Conservation (phyloP, 2,329 filamentous ascomycete genomes). For the Pezicula neosporulosa region DNA sequence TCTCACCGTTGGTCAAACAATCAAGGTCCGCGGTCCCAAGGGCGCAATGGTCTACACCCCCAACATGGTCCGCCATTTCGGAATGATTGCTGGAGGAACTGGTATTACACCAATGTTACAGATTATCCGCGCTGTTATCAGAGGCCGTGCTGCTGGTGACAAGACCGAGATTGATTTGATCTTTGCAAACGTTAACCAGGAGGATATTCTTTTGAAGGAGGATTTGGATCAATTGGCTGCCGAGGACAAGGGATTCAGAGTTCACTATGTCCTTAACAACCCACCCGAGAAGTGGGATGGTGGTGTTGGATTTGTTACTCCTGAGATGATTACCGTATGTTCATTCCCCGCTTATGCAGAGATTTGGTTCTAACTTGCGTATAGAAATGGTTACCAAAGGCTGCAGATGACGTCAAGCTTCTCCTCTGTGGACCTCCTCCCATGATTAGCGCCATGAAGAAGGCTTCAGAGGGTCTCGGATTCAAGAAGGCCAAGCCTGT, state of each 20-base stretch:
- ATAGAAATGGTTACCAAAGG: slow-evolving; percentile 75
- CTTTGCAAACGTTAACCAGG: slow-evolving; percentile 91
- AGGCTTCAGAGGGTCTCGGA: slow-evolving; percentile 82
- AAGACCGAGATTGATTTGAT: slow-evolving; percentile 89
- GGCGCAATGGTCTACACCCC: slow-evolving; percentile 96
- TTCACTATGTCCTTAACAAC: slow-evolving; percentile 97
- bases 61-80: slow-evolving; percentile 94
- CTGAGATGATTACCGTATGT: slow-evolving; percentile 87
- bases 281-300: slow-evolving; percentile 89
- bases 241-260: slow-evolving; percentile 76
- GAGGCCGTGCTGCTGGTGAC: slow-evolving; percentile 75
- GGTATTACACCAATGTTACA: slow-evolving; percentile 99
- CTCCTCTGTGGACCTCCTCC: slow-evolving; percentile 93
- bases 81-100: slow-evolving; percentile 97
- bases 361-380: slow-evolving; percentile 20
- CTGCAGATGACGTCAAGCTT: slow-evolving; percentile 86
- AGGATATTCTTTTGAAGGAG: slow-evolving; percentile 91
- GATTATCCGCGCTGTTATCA: slow-evolving; percentile 85
- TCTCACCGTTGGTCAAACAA: slow-evolving; percentile 77
- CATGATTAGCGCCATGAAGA: slow-evolving; percentile 97
- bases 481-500: slow-evolving; percentile 91
- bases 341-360: neutral
- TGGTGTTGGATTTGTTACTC: slow-evolving; percentile 90
- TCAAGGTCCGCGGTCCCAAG: slow-evolving; percentile 92
- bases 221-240: slow-evolving; percentile 78